A percentile compares a stretch with the other conserved stretches of the same genome.
Evolutionary conservation across 768 basidiomycete species (phyloP).

Genomic region (Mycena albidolilacea): DNA sequence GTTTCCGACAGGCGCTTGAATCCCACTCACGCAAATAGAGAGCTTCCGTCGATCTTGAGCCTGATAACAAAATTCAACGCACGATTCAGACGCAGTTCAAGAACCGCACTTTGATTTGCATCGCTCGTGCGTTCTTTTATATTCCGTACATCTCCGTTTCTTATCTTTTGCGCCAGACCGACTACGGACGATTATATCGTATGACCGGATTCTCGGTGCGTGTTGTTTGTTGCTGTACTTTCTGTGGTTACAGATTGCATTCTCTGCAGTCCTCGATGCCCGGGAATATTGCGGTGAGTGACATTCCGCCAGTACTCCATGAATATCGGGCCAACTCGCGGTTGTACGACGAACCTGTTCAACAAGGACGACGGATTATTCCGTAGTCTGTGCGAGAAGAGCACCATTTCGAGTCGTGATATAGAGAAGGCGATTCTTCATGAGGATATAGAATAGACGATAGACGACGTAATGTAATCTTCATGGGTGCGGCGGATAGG

Average conservation of each 20-base stretch:
- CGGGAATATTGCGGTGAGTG: constrained; percentile 68
- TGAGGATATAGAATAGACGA: constrained; percentile 1
- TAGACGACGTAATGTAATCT: too few species aligned
- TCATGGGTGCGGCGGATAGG: too few species aligned
- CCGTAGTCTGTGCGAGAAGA: constrained; percentile 71
- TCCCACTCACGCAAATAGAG: constrained; percentile 27
- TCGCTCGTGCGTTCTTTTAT: constrained; percentile 65
- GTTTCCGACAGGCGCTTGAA: constrained; percentile 16
- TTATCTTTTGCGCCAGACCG: constrained; percentile 48
- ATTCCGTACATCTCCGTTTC: too few species aligned
- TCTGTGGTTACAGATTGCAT: background rate
- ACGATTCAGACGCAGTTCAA: constrained; percentile 77
- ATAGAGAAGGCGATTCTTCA: constrained; percentile 47
- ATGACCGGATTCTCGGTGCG: constrained; percentile 71
- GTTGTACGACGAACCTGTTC: constrained; percentile 58
- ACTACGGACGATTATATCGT: constrained; percentile 81
- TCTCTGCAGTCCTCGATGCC: constrained; percentile 66
- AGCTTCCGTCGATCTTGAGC: constrained; percentile 84
- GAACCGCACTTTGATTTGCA: constrained; percentile 82
- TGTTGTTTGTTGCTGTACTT: background rate
- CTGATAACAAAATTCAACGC: constrained; percentile 61
- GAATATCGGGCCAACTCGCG: background rate
- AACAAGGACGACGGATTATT: constrained; percentile 65
- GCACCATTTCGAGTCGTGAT: constrained; percentile 64
- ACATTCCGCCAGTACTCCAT: too few species aligned